Conservation (phyloP, 1,284 basidiomycete genomes). For the Marasmius tenuissimus region DNA sequence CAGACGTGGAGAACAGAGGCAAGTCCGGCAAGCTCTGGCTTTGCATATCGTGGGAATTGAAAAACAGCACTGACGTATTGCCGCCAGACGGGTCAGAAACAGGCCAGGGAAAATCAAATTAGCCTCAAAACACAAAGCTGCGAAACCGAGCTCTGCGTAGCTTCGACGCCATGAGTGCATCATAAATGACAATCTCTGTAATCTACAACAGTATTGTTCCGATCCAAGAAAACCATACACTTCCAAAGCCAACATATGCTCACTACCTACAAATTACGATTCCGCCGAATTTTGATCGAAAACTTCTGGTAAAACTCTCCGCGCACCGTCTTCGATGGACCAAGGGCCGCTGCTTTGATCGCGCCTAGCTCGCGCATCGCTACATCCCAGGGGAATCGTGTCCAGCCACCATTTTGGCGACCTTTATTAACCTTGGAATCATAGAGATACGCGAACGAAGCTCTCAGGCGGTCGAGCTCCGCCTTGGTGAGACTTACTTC, state of each 20-base stretch:
- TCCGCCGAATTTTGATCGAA: slow-evolving; percentile 9
- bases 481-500: slow-evolving; percentile 25
- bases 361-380: slow-evolving; percentile 47
- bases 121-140: too few relatives aligned
- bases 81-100: too few relatives aligned
- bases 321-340: background rate
- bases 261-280: background rate
- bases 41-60: too few relatives aligned
- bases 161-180: too few relatives aligned
- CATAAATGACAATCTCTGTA: too few relatives aligned
- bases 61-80: too few relatives aligned
- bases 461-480: slow-evolving; percentile 38
- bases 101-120: too few relatives aligned
- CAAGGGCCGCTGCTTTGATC: slow-evolving; percentile 42
- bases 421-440: slow-evolving; percentile 28
- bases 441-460: slow-evolving; percentile 53
- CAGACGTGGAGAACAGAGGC: background rate
- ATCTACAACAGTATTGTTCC: too few relatives aligned
- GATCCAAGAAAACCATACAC: background rate
- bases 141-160: too few relatives aligned
- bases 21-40: too few relatives aligned
- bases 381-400: slow-evolving; percentile 54
- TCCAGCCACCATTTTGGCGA: slow-evolving; percentile 20
- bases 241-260: background rate
- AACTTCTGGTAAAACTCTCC: slow-evolving; percentile 25